Conservation (phyloP, 192 early-diverging fungal genomes). For the Lunasporangiospora selenospora region DNA sequence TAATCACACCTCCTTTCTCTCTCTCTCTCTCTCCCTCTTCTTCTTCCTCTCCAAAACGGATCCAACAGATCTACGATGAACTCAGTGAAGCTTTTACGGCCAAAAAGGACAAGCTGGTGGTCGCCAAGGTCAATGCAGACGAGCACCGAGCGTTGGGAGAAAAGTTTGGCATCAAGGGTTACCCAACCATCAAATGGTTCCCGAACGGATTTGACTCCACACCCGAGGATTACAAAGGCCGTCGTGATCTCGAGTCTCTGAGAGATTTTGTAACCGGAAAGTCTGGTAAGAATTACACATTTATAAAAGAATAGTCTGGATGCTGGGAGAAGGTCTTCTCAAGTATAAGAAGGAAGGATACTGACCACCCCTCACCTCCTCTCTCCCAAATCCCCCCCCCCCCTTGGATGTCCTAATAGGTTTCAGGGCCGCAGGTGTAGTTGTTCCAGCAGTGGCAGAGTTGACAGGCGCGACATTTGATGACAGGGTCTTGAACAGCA, state of each 20-base stretch:
- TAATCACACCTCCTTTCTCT: background rate
- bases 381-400: too few relatives aligned
- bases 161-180: constrained; percentile 78
- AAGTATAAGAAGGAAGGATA: too few relatives aligned
- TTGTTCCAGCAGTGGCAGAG: constrained; percentile 65
- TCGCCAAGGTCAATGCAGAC: constrained; percentile 91
- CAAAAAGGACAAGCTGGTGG: constrained; percentile 73
- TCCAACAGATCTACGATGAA: constrained; percentile 68
- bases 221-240: constrained; percentile 79
- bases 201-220: constrained; percentile 68
- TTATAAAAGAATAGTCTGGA: too few relatives aligned
- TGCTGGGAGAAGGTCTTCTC: too few relatives aligned
- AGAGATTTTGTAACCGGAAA: constrained; percentile 77
- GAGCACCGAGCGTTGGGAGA: constrained; percentile 75
- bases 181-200: constrained; percentile 94
- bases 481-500: constrained; percentile 66
- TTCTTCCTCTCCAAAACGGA: constrained; percentile 6
- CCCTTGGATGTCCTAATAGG: too few relatives aligned
- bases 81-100: constrained; percentile 77
- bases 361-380: too few relatives aligned
- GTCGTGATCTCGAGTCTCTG: constrained; percentile 80
- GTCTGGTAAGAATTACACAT: constrained; percentile 57
- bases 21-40: background rate
- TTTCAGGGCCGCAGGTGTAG: too few relatives aligned
- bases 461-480: constrained; percentile 80